Conservation (phyloP, 352 stramenopile species). For the Aphanomyces astaci region DNA sequence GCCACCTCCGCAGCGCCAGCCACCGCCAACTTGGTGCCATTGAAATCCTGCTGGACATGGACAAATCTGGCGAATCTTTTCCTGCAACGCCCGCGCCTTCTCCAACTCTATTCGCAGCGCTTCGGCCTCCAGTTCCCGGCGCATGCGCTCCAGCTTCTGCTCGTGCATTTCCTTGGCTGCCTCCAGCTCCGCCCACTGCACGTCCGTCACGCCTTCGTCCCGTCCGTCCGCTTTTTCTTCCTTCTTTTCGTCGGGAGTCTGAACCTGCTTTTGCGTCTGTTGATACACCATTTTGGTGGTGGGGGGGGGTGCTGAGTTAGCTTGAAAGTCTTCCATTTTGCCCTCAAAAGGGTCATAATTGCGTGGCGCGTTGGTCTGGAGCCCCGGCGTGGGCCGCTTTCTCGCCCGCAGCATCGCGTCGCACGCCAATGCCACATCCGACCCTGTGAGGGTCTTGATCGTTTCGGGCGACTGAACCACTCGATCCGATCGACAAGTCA, state of each 20-base stretch:
- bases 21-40: constrained; percentile 47
- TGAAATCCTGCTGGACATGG: constrained; percentile 57
- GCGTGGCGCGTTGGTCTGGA: no score
- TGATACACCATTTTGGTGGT: no score
- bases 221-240: constrained; percentile 26
- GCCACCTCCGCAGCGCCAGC: constrained; percentile 75
- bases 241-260: not conserved
- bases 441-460: constrained; percentile 38
- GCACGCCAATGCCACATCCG: constrained; percentile 38
- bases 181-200: constrained; percentile 58
- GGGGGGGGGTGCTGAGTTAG: no score
- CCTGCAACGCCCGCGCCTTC: constrained; percentile 36
- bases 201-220: constrained; percentile 52
- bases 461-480: constrained; percentile 38
- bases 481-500: constrained; percentile 55
- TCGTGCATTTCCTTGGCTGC: constrained; percentile 49
- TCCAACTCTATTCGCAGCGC: constrained; percentile 26
- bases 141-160: constrained; percentile 34
- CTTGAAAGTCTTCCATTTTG: not conserved
- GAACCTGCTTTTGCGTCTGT: no score
- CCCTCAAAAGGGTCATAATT: constrained; percentile 25
- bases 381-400: constrained; percentile 33
- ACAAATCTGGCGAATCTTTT: constrained; percentile 52
- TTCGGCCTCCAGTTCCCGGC: constrained; percentile 25
- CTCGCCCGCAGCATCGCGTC: constrained; percentile 34